Base-by-base conservation (phyloP, 257 asterid genomes). In the Cynanchum wilfordii region DNA sequence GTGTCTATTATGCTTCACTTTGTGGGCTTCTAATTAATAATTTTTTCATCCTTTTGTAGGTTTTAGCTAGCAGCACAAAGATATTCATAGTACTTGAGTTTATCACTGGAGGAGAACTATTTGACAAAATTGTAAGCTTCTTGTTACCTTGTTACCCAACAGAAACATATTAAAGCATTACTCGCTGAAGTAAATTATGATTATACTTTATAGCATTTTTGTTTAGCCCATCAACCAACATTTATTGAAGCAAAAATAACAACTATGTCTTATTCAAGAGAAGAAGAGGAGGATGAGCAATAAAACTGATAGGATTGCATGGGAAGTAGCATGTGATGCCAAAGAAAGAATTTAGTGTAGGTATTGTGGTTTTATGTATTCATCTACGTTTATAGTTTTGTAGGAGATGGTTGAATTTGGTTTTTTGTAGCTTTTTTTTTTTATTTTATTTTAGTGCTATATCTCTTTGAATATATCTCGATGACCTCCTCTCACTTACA, bases 71-170 rank as follows among this genome's bases (percentile, higher is more conserved):
- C 86, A 87, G 72, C 49, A 65, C 95, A 56, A 91, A 85, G 82
- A 82, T 94, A 77, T 94, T 86, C 82, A 86, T 91, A 66, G 88
- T 94, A 74, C 88, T 89, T 73, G 98, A 94, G 89, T 89, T 89
- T 80, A 96, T 88, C 76, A 79, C 88, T 20, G 98, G 98, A 38
- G 98, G 98, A 78, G 96, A 89, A 82, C 91, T 94, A 72, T 94
- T 86, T 70, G 97, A 94, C 77, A 86, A 82, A 84, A 88, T 91
- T 82, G 98, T 91, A 84, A 83, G 95, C 69, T 75, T 56, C 78
- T 45, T 73, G 2, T 27, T 33, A 15, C 50, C n/a, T 38, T 25
- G 20, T 10, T 40, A 44, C 59, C 42, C 19, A 29, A 10, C 36
- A 17, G 65, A 16, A 40, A 58, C 16, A 5, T 27, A 50, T 62